These are phyloP conservation scores for Saturnispora sanitii DNA, from an alignment of 805 yeast genomes.

Conservation along the genomic window DNA sequence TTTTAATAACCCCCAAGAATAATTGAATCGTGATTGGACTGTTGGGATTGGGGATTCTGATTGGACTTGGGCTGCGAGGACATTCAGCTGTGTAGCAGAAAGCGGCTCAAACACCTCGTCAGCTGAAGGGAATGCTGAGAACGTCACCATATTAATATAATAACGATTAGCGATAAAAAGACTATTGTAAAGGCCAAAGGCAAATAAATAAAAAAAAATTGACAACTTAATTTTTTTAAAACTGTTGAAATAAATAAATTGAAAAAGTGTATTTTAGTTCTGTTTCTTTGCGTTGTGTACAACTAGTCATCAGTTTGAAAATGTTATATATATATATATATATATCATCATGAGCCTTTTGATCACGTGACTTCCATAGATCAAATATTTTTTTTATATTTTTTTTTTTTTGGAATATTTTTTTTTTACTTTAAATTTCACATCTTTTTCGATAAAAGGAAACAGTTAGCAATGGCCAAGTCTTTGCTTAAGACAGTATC, in stretches of 20 bases:
- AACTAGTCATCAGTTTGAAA: no score
- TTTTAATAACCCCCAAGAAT: conserved; percentile 92
- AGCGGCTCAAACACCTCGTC: conserved; percentile 38
- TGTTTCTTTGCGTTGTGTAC: no score
- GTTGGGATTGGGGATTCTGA: conserved; percentile 74
- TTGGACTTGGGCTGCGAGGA: conserved; percentile 66
- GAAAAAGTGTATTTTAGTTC: no score
- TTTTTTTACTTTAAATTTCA: neutral
- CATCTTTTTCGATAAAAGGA: no score
- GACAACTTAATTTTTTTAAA: no score
- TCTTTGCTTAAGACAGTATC: conserved; percentile 50
- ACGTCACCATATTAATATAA: conserved; percentile 1
- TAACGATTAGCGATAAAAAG: neutral
- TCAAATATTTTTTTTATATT: no score
- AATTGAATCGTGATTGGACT: conserved; percentile 81
- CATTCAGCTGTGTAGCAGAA: conserved; percentile 62
- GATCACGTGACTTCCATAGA: no score
- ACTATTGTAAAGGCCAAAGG: neutral
- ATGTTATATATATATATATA: no score
- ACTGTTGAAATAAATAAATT: no score
- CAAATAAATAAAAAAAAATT: neutral
- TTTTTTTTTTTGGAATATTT: neutral
- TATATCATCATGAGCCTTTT: no score
- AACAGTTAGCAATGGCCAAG: conserved; percentile 56
- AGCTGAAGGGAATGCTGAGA: conserved; percentile 19